These are phyloP conservation scores for Solanum chiquidenum DNA, from an alignment of 257 asterid genomes.

Conservation along the genomic window DNA sequence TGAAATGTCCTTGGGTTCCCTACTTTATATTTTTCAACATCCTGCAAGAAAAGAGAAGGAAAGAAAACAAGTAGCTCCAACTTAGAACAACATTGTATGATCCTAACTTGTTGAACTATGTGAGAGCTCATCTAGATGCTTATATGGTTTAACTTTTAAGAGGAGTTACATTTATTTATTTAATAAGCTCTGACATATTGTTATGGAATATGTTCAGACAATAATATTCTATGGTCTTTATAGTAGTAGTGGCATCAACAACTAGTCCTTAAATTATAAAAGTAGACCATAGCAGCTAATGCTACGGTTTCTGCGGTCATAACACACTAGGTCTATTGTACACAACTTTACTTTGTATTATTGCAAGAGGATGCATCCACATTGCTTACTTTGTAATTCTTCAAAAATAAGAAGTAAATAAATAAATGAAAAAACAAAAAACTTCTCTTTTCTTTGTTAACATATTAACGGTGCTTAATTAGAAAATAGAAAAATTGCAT, in stretches of 20 bases:
- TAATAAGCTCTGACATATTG: not conserved
- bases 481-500: not conserved
- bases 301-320: not conserved
- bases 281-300: not conserved
- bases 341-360: not conserved
- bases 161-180: not conserved
- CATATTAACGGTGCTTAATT: not conserved
- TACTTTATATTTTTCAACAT: slow-evolving; percentile 56
- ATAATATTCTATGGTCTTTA: not conserved
- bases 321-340: not conserved
- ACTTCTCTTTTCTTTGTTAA: not conserved
- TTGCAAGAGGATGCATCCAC: not conserved
- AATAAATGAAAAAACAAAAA: not conserved
- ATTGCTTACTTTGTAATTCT: not conserved
- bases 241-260: not conserved
- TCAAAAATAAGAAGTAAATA: not conserved
- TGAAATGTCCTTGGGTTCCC: slow-evolving; percentile 59
- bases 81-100: not conserved
- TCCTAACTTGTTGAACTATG: not conserved
- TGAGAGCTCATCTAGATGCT: not conserved
- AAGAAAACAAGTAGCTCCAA: not conserved
- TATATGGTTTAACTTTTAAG: not conserved
- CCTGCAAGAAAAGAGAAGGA: slow-evolving; percentile 27
- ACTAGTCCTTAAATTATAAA: not conserved
- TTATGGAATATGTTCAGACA: not conserved